Evolutionary conservation across 2,329 filamentous ascomycete genomes (phyloP).

Genomic region (Penicillium verrucosum): DNA sequence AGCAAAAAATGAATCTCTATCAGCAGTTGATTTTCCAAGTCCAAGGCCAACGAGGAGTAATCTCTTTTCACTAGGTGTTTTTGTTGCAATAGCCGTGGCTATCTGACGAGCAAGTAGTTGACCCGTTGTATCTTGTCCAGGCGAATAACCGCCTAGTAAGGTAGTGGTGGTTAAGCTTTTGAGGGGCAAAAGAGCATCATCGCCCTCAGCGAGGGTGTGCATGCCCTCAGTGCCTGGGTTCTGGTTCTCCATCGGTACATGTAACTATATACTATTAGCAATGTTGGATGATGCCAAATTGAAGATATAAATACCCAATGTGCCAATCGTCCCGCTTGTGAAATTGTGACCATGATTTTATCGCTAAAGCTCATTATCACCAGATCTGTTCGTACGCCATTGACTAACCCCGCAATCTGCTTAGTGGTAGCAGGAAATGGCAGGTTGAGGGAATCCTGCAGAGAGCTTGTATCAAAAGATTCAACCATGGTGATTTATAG

Average conservation of each 20-base stretch:
- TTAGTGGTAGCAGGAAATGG: slow-evolving; percentile 67
- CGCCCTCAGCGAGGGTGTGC: slow-evolving; percentile 41
- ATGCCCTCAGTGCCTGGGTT: slow-evolving; percentile 37
- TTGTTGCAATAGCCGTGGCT: slow-evolving; percentile 71
- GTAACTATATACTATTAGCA: slow-evolving; percentile 23
- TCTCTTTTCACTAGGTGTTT: slow-evolving; percentile 61
- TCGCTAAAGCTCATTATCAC: slow-evolving; percentile 74
- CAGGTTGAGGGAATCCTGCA: slow-evolving; percentile 47
- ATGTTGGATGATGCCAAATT: background rate
- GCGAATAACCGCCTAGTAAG: slow-evolving; percentile 76
- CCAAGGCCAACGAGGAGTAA: slow-evolving; percentile 59
- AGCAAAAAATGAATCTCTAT: slow-evolving; percentile 43
- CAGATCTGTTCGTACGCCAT: slow-evolving; percentile 68
- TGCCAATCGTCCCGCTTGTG: slow-evolving; percentile 77
- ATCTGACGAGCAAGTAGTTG: slow-evolving; percentile 89
- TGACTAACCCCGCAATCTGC: slow-evolving; percentile 59
- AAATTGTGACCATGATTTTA: slow-evolving; percentile 85
- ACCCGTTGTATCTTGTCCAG: slow-evolving; percentile 75
- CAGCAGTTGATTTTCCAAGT: slow-evolving; percentile 45
- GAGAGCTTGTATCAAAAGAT: slow-evolving; percentile 20
- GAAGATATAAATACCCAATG: slow-evolving; percentile 72
- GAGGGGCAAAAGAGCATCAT: slow-evolving; percentile 66
- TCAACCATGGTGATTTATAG: slow-evolving; percentile 24
- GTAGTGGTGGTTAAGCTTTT: slow-evolving; percentile 82
- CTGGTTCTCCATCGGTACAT: slow-evolving; percentile 33